Conservation (phyloP, 2,329 filamentous ascomycete species). For the Trichophyton rubrum region DNA sequence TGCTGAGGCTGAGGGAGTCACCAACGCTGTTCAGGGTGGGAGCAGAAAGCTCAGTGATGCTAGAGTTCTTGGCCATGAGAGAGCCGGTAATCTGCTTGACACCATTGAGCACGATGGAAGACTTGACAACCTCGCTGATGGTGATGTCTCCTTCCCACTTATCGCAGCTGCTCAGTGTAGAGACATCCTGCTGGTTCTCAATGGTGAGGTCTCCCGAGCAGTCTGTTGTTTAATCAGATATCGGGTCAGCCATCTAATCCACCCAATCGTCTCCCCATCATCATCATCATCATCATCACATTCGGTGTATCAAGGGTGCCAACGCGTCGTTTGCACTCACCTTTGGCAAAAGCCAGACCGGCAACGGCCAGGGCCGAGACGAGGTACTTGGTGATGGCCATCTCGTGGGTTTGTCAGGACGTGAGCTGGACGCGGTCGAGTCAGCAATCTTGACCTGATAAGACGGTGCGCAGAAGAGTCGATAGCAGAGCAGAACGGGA, state of each 20-base stretch:
- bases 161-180: slow-evolving; percentile 54
- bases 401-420: slow-evolving; percentile 20
- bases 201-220: slow-evolving; percentile 27
- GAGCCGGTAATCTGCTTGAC: slow-evolving; percentile 47
- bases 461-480: too few relatives aligned
- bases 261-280: not conserved
- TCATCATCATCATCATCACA: not conserved
- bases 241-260: too few relatives aligned
- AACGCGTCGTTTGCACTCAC: slow-evolving; percentile 17
- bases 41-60: slow-evolving; percentile 52
- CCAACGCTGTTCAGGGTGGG: slow-evolving; percentile 52
- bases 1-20: slow-evolving; percentile 56
- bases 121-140: slow-evolving; percentile 45
- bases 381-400: slow-evolving; percentile 44
- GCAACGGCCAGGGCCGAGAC: slow-evolving; percentile 44
- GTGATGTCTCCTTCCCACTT: slow-evolving; percentile 57
- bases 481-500: slow-evolving; percentile 20
- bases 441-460: slow-evolving; percentile 13
- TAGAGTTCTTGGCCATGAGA: slow-evolving; percentile 40
- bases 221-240: not conserved
- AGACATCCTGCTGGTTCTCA: slow-evolving; percentile 49
- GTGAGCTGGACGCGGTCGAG: slow-evolving; percentile 5
- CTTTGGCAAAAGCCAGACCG: slow-evolving; percentile 37
- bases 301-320: slow-evolving; percentile 8
- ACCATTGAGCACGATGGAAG: slow-evolving; percentile 50